Percentiles rank a stretch among this genome's conserved stretches.
Conservation (phyloP, 1,139 yeast genomes). For the Sugiyamaella grinbergsii region DNA sequence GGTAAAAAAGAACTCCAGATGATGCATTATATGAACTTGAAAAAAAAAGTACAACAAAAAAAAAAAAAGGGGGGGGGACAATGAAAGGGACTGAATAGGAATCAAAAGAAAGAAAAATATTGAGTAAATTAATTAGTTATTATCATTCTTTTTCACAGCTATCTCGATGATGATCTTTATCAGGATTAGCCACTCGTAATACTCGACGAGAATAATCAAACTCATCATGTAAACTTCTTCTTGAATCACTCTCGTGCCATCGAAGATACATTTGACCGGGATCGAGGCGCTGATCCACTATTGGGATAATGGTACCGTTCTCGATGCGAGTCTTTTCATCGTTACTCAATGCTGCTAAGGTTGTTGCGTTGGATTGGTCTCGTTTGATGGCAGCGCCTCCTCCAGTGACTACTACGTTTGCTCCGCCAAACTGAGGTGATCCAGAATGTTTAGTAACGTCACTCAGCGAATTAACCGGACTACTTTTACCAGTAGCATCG, state of each 20-base stretch:
- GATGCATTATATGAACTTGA: slow-evolving; percentile 4
- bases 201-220: slow-evolving; percentile 72
- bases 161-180: slow-evolving; percentile 19
- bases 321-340: slow-evolving; percentile 32
- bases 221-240: slow-evolving; percentile 70
- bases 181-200: slow-evolving; percentile 68
- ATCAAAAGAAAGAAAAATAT: neutral
- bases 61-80: neutral
- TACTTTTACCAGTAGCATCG: slow-evolving; percentile 28
- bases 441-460: slow-evolving; percentile 13
- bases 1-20: neutral
- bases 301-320: slow-evolving; percentile 40
- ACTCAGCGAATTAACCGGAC: slow-evolving; percentile 23
- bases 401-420: slow-evolving; percentile 18
- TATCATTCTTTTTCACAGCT: slow-evolving; percentile 9
- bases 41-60: neutral
- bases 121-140: slow-evolving; percentile 1
- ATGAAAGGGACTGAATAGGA: neutral
- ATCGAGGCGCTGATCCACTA: slow-evolving; percentile 69
- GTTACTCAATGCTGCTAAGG: slow-evolving; percentile 32
- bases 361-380: slow-evolving; percentile 34
- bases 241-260: slow-evolving; percentile 56
- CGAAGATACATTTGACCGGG: slow-evolving; percentile 62
- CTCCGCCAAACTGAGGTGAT: slow-evolving; percentile 19
- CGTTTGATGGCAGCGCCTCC: slow-evolving; percentile 28